Base-by-base conservation (phyloP, 192 early-diverging fungal genomes). In the Linnemannia zychae region DNA sequence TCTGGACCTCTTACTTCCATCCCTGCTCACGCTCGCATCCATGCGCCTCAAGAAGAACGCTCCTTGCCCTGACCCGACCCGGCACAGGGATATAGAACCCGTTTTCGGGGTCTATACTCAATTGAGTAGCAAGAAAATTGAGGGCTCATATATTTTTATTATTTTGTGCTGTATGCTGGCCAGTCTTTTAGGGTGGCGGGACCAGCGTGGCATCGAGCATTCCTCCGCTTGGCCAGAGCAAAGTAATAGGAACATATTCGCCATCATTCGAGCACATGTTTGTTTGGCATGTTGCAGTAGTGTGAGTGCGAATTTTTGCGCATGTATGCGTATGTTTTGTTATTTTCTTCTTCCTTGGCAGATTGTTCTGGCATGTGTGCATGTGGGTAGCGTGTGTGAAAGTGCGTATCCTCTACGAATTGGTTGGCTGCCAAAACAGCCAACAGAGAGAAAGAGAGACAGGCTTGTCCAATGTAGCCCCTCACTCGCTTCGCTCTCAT, bases 321-420 rank as follows among this genome's bases (percentile, higher is more conserved):
- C 24, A 12, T 31, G 22, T 63, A 3, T 57, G 5, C 24, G 22
- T 28, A 1, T 24, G 22, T 57, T 57, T 57, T n/a, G 1, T 57
- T 2, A 0, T 6, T 57, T n/a, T 57, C 53, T 20, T 63, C 28
- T 63, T 28, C 9, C n/a, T 57, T 28, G 52, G 52, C n/a, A 57
- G 22, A n/a, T 24, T 57, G 22, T 57, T 53, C 52, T 57, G 52
- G n/a, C 52, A 57, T 57, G 24, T 60, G 57, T 60, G 28, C 57
- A 15, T 60, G 57, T 31, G 57, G 57, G 57, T 60, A 24, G 57
- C 57, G 57, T 31, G 57, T 63, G 57, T 63, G 57, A 63, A 63
- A 63, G 57, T 11, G 57, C 11, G 57, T 63, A n/a, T 31, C 13
- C 13, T 31, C 52, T 24, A 2, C 24, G 9, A 44, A 6, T 44